Percentiles rank a stretch among this genome's conserved stretches.
phyloP scores from a whole-genome alignment of 2,329 filamentous ascomycete species.

The Conoideocrella luteorostrata region DNA sequence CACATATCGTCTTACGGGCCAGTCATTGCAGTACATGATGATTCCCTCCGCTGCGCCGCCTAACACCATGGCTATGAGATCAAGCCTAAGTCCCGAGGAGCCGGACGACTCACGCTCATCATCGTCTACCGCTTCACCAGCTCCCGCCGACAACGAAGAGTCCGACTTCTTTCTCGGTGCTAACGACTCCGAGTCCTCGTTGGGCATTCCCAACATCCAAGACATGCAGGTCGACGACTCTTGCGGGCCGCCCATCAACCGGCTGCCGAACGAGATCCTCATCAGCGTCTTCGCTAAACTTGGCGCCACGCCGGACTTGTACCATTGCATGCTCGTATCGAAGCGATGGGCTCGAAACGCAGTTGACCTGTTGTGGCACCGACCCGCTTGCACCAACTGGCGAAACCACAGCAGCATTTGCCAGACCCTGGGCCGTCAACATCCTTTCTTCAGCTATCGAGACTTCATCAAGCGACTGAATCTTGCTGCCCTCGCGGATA shows the following conservation, averaged over 20 bases:
- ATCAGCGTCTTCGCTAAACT: slow-evolving; percentile 89
- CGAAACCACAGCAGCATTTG: slow-evolving; percentile 74
- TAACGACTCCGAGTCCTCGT: slow-evolving; percentile 90
- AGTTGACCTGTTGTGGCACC: slow-evolving; percentile 90
- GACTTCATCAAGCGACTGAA: slow-evolving; percentile 91
- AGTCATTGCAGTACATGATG: slow-evolving; percentile 6
- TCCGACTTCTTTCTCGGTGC: slow-evolving; percentile 85
- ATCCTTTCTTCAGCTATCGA: slow-evolving; percentile 83
- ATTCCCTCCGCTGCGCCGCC: slow-evolving; percentile 13
- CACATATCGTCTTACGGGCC: background rate
- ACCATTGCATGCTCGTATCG: slow-evolving; percentile 88
- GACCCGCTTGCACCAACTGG: slow-evolving; percentile 86
- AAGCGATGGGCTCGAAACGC: slow-evolving; percentile 89
- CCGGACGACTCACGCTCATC: slow-evolving; percentile 51
- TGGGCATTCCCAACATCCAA: slow-evolving; percentile 72
- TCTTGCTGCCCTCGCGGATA: slow-evolving; percentile 67
- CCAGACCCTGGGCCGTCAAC: slow-evolving; percentile 61
- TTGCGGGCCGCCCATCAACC: slow-evolving; percentile 71
- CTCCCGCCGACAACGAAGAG: slow-evolving; percentile 76
- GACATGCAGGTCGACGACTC: slow-evolving; percentile 65
- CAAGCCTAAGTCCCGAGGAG: slow-evolving; percentile 21
- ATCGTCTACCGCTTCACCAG: slow-evolving; percentile 69
- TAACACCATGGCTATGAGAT: slow-evolving; percentile 14
- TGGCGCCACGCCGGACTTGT: slow-evolving; percentile 66
- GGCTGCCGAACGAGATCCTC: slow-evolving; percentile 87